Conservation (phyloP, 2,329 filamentous ascomycete genomes). For the Fusarium nygamai region DNA sequence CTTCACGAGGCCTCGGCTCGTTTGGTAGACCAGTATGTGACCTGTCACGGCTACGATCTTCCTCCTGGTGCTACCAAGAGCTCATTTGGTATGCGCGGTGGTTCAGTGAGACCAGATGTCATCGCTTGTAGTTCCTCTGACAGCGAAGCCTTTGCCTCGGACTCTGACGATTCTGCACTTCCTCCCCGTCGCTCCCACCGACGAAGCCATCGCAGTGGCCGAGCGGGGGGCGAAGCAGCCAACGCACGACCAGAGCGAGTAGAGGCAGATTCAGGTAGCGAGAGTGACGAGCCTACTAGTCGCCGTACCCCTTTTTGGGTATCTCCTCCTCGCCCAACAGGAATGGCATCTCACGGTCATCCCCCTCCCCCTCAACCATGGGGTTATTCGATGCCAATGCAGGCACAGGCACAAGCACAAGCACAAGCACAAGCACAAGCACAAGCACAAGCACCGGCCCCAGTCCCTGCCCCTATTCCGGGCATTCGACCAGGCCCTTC, state of each 20-base stretch:
- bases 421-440: background rate
- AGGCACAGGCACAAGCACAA: too few relatives aligned
- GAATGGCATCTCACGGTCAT: constrained; percentile 1
- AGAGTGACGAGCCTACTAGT: constrained; percentile 1
- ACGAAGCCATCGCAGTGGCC: constrained; percentile 23
- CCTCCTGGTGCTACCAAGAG: constrained; percentile 21
- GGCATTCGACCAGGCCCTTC: background rate
- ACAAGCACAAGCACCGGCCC: background rate
- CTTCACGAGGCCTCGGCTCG: constrained; percentile 54
- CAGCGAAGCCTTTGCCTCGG: constrained; percentile 32
- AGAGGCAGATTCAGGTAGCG: constrained; percentile 15
- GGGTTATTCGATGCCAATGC: constrained; percentile 1
- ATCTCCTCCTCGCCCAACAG: constrained; percentile 7
- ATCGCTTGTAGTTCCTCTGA: constrained; percentile 38
- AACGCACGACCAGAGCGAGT: constrained; percentile 11
- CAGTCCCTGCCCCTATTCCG: constrained; percentile 1
- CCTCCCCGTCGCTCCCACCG: constrained; percentile 12
- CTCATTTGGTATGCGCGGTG: constrained; percentile 16
- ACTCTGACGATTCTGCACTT: constrained; percentile 37
- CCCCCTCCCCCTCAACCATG: constrained; percentile 15
- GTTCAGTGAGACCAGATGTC: constrained; percentile 25
- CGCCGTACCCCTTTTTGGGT: constrained; percentile 11
- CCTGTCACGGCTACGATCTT: constrained; percentile 48
- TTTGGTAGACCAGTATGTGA: constrained; percentile 46
- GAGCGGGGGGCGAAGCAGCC: constrained; percentile 17